Evolutionary conservation across 2,329 filamentous ascomycete species (phyloP).

Genomic region (Neonectria magnoliae): DNA sequence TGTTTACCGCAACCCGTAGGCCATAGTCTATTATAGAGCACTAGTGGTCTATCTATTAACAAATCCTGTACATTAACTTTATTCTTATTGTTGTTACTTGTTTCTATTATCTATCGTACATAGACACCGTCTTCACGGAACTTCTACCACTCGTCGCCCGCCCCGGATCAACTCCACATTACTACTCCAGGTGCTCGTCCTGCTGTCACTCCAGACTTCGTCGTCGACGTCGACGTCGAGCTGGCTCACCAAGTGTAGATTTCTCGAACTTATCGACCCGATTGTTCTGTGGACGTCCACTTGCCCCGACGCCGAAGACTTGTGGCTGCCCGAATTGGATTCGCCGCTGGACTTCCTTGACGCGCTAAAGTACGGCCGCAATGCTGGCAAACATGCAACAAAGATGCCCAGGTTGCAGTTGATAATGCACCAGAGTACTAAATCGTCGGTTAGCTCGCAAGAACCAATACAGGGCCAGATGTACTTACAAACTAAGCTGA

Average conservation of each 20-base stretch:
- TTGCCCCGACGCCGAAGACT: neutral
- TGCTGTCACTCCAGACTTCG: neutral
- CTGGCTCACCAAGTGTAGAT: neutral
- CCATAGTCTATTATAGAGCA: no score
- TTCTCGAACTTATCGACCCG: neutral
- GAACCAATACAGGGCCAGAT: no score
- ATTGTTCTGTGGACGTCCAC: neutral
- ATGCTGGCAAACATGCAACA: constrained; percentile 32
- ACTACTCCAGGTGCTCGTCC: neutral
- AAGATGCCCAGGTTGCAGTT: constrained; percentile 31
- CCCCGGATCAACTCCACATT: neutral
- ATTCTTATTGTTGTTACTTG: neutral
- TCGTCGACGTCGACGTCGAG: neutral
- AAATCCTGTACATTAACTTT: neutral
- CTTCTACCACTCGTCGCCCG: neutral
- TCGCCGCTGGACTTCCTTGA: neutral
- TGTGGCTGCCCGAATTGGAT: neutral
- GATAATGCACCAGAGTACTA: constrained; percentile 32
- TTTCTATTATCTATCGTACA: neutral
- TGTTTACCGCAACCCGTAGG: no score
- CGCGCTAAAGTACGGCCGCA: constrained; percentile 29
- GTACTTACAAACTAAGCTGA: constrained; percentile 27
- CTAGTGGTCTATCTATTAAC: neutral
- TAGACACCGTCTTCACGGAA: neutral
- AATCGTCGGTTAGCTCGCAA: neutral